Base-by-base conservation (phyloP, 768 basidiomycete genomes). In the Lyophyllum decastes region DNA sequence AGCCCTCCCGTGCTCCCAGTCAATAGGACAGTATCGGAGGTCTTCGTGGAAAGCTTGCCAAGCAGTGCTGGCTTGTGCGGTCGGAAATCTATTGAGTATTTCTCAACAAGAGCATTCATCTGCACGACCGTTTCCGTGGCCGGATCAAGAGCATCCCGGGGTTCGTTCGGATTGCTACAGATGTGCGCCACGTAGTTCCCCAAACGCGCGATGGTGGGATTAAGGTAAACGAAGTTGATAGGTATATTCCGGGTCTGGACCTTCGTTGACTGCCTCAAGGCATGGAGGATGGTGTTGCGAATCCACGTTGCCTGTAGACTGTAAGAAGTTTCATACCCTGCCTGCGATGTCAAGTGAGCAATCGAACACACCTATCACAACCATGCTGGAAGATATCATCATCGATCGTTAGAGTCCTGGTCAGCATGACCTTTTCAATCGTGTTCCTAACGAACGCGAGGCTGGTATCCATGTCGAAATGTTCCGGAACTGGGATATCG, bases 261-360 rank as follows among this genome's bases (percentile, higher is more conserved):
- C 35, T 38, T 41, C 9, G 40, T 41, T 19, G 40, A 41, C 40
- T 41, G 40, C 40, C 19, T 49, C 55, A 80, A 60, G 14, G 70
- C 69, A 1, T 68, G 69, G 11, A 79, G 59, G 19, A 82, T 61
- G n/a, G 71, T 65, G 49, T 77, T 73, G 2, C 77, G 74, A 26
- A 79, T 76, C 64, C 72, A 75, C 0, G 75, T 78, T 19, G 73
- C 74, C 59, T 75, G 71, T 4, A 79, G 48, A 52, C 81, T 81
- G 24, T n/a, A 48, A 24, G 49, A 3, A 7, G 50, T 21, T 24
- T 48, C n/a, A n/a, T n/a, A n/a, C 24, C 43, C 27, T 43, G n/a
- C 14, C 35, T 52, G n/a, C n/a, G 5, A 19, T 16, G 16, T 30
- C 10, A 30, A n/a, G 2, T 19, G 9, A n/a, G 2, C 2, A n/a